Base-by-base conservation (phyloP, 768 basidiomycete species). In the Chalciporus pseudorubinellus region DNA sequence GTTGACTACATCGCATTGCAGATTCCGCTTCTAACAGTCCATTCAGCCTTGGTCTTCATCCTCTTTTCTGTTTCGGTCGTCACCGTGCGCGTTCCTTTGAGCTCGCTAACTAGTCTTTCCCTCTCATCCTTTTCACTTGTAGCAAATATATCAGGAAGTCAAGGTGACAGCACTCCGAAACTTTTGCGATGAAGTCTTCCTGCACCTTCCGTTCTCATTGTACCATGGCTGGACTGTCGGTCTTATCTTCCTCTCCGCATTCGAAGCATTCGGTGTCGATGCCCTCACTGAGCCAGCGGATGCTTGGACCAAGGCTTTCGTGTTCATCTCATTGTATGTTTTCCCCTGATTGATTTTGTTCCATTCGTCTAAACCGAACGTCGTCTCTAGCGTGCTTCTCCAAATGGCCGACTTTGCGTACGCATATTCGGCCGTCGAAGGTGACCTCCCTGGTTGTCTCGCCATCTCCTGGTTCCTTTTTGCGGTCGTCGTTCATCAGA, bases 121-220 rank as follows among this genome's bases (percentile, higher is more conserved):
- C 48, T 72, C 38, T 36, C 16, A 8, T 34, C 6, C 14, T 9
- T 5, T 18, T 9, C 8, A 12, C 1, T 26, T 21, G 6, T 59
- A 76, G 67, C 81, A 84, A 69, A 82, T 85, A 63, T 85, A 87
- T 68, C 83, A 81, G 60, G 70, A 83, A 48, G 77, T 87, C 63
- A 84, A 85, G 69, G 77, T 74, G 59, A 81, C 64, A n/a, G 66
- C 72, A 19, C 67, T 78, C 47, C 73, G 79, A 59, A 74, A 68
- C 56, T 58, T 76, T 41, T 71, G 70, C 38, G 83, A 85, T 58
- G 84, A 85, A 58, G 61, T 84, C 53, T 84, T 85, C 45, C 70
- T 88, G n/a, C 84, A 87, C 62, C 77, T 86, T 11, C 86, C 87
- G 4, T 88, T 89, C 72, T 84, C 80, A 12, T 71, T 87, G 42